phyloP scores from a whole-genome alignment of 73 alveolate species.

The Effrenium voratum region DNA sequence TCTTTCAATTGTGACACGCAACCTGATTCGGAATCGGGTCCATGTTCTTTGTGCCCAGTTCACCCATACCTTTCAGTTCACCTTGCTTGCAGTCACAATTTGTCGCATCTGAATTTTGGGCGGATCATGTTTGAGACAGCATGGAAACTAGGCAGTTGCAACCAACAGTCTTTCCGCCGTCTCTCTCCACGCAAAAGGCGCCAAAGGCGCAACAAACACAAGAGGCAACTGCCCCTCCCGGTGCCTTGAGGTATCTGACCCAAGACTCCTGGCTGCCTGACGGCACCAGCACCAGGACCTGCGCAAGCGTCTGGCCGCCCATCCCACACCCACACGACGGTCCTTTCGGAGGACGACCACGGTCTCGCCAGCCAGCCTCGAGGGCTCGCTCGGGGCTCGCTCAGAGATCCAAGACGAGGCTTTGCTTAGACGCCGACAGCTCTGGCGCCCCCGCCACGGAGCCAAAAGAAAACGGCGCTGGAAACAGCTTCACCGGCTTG shows the following conservation, averaged over 20 bases:
- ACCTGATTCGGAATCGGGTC: too few relatives aligned
- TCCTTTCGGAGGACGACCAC: conserved; percentile 69
- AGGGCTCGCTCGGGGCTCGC: neutral
- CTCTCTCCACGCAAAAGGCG: too few relatives aligned
- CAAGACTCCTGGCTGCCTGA: conserved; percentile 57
- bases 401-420: neutral
- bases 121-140: too few relatives aligned
- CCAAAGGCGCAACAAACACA: neutral
- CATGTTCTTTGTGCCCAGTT: too few relatives aligned
- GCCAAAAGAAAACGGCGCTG: conserved; percentile 64
- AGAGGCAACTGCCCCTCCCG: neutral
- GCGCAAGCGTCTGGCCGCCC: neutral
- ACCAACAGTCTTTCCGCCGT: too few relatives aligned
- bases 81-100: too few relatives aligned
- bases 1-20: too few relatives aligned
- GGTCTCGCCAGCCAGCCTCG: conserved; percentile 54
- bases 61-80: too few relatives aligned
- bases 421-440: conserved; percentile 2
- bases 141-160: too few relatives aligned
- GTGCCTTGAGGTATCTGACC: conserved; percentile 77
- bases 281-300: conserved; percentile 75
- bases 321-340: neutral
- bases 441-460: conserved; percentile 78
- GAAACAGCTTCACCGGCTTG: conserved; percentile 59
- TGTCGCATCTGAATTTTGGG: too few relatives aligned